Conservation (phyloP, 495 filamentous ascomycete species). For the Peziza echinospora region DNA sequence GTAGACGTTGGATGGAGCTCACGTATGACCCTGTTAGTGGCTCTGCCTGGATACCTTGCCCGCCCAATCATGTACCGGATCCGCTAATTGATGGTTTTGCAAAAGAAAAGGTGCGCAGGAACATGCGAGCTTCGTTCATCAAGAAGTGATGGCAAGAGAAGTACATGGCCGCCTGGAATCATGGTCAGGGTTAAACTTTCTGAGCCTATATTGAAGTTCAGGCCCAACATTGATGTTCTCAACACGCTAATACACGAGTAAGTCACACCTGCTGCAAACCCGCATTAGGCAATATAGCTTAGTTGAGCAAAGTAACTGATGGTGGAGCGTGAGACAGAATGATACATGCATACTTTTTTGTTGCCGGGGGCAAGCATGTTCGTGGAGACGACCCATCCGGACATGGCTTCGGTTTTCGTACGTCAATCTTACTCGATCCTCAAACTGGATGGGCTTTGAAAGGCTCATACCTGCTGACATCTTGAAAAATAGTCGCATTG, state of each 20-base stretch:
- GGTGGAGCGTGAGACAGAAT: not conserved
- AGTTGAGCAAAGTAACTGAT: no score
- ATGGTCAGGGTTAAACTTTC: not conserved
- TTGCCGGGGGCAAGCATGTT: conserved; percentile 3
- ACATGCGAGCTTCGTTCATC: not conserved
- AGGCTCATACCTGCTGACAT: not conserved
- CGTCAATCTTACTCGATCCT: not conserved
- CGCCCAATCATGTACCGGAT: no score
- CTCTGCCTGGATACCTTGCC: no score
- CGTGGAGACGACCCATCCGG: conserved; percentile 5
- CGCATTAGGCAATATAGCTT: no score
- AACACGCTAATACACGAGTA: conserved; percentile 5
- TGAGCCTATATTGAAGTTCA: conserved; percentile 5
- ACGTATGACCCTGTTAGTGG: not conserved
- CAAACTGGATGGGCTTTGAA: no score
- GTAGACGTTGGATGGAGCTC: not conserved
- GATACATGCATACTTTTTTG: conserved; percentile 4
- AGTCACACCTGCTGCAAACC: no score
- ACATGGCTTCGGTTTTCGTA: conserved; percentile 1
- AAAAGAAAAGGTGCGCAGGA: not conserved
- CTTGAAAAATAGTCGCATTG: not conserved
- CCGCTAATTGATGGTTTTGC: no score
- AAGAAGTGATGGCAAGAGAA: not conserved
- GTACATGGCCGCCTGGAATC: not conserved
- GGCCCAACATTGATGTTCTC: not conserved